Evolutionary conservation across 106 monocot species (phyloP).

Genomic region (Acanthochlamys bracteata): DNA sequence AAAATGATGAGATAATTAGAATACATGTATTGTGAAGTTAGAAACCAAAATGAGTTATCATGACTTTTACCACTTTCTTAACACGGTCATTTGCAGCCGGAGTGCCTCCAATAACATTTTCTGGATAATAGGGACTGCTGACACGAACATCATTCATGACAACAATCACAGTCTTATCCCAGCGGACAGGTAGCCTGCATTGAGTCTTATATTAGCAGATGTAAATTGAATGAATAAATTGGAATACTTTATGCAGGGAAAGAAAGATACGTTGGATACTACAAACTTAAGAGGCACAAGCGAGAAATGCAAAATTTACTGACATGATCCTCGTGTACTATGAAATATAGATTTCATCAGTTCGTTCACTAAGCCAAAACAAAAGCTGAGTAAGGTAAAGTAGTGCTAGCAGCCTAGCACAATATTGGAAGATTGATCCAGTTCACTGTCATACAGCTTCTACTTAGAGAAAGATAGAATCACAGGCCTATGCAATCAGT

Average conservation of each 20-base stretch:
- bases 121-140: conserved; percentile 70
- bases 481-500: too few relatives aligned
- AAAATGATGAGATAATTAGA: conserved; percentile 11
- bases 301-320: neutral
- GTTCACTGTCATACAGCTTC: neutral
- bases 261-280: neutral
- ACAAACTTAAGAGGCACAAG: neutral
- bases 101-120: conserved; percentile 83
- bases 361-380: neutral
- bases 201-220: neutral
- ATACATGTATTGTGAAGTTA: neutral
- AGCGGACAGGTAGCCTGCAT: conserved; percentile 80
- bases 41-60: neutral
- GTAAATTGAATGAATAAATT: neutral
- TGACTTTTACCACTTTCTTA: conserved; percentile 81
- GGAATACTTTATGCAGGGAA: neutral
- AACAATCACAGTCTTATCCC: conserved; percentile 89
- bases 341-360: neutral
- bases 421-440: neutral
- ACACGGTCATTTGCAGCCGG: conserved; percentile 88
- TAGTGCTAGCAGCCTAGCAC: neutral
- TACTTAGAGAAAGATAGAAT: neutral
- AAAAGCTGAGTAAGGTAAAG: neutral
- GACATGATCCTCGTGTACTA: neutral
- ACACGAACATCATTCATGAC: conserved; percentile 98